Evolutionary conservation across 2,329 filamentous ascomycete species (phyloP).

Genomic region (Trichoderma sp.): DNA sequence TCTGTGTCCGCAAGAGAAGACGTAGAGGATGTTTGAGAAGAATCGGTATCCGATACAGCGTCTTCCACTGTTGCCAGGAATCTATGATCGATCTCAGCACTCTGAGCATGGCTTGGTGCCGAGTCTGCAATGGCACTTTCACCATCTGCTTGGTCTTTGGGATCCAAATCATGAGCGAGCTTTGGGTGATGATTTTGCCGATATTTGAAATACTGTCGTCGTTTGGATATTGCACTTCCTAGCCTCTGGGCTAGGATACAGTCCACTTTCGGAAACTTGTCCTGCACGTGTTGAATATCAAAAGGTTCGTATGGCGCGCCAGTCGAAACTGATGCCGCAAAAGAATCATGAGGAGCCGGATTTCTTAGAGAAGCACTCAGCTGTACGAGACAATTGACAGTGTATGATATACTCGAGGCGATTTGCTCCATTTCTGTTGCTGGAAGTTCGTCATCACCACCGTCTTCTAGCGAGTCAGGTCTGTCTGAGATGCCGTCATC

Average conservation of each 20-base stretch:
- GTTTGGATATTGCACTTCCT: background rate
- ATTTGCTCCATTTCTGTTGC: background rate
- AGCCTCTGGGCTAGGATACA: background rate
- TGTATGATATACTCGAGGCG: background rate
- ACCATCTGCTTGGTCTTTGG: background rate
- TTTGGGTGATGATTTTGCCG: background rate
- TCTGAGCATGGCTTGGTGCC: background rate
- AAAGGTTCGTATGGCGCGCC: background rate
- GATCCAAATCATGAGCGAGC: background rate
- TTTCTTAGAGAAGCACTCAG: background rate
- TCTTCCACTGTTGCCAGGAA: background rate
- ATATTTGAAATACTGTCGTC: background rate
- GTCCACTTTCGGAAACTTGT: background rate
- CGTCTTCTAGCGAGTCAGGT: background rate
- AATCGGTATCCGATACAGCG: background rate
- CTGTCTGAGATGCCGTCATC: too few relatives aligned
- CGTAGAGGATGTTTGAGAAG: background rate
- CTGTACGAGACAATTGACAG: background rate
- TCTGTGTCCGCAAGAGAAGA: background rate
- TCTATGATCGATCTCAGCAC: background rate
- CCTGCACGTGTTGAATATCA: background rate
- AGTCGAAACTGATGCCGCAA: background rate
- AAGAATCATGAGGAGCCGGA: background rate
- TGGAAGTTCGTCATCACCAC: background rate
- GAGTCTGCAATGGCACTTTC: background rate